These are phyloP conservation scores for Vigna reflexopilosa DNA, from an alignment of 306 rosid genomes.

Conservation along the genomic window DNA sequence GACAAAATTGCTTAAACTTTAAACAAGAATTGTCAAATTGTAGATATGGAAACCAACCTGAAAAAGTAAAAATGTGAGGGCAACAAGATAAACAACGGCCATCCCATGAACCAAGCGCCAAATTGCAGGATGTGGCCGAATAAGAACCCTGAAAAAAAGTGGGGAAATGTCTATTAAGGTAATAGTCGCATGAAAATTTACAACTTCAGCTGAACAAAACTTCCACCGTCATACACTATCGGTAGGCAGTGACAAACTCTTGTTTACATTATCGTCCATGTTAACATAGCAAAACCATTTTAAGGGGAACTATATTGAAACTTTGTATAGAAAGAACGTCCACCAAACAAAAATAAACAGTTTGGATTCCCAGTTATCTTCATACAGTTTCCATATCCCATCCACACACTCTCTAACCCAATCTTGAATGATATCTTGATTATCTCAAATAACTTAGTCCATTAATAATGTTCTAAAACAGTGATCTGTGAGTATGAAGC, in stretches of 20 bases:
- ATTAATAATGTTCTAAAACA: background rate
- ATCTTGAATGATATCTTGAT: conserved; percentile 8
- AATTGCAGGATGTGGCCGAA: conserved; percentile 98
- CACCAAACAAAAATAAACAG: conserved; percentile 12
- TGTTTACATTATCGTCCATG: background rate
- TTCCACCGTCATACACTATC: conserved; percentile 23
- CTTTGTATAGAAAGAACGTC: conserved; percentile 2
- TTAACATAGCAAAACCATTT: conserved; percentile 12
- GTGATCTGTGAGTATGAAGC: background rate
- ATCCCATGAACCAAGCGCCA: conserved; percentile 99
- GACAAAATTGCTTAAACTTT: background rate
- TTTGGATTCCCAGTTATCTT: conserved; percentile 9
- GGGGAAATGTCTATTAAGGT: conserved; percentile 10
- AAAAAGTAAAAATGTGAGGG: conserved; percentile 96
- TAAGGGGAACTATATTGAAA: background rate
- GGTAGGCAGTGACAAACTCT: background rate
- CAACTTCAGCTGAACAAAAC: conserved; percentile 23
- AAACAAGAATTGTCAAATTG: conserved; percentile 12
- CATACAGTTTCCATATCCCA: conserved; percentile 5
- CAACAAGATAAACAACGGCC: conserved; percentile 95
- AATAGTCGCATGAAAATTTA: conserved; percentile 21
- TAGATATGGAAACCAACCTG: conserved; percentile 66
- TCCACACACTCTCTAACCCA: background rate
- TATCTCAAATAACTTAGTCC: conserved; percentile 2
- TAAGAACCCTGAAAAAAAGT: conserved; percentile 78